phyloP scores from a whole-genome alignment of 2,329 filamentous ascomycete genomes.

The Neonectria punicea region DNA sequence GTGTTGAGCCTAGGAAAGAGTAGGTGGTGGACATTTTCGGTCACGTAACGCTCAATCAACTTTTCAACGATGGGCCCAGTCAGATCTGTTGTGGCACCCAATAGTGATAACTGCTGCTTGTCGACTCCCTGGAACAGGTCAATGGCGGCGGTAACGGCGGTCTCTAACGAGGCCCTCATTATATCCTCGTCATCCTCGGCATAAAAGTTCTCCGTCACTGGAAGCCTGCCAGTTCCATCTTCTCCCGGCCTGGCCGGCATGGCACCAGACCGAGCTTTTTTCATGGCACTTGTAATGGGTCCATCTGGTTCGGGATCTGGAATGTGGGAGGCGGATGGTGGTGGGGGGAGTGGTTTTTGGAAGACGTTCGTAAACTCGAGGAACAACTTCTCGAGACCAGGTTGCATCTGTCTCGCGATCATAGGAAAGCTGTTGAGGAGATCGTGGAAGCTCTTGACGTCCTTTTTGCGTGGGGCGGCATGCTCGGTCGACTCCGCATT shows the following conservation, averaged over 20 bases:
- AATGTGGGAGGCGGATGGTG: conserved; percentile 70
- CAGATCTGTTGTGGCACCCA: conserved; percentile 92
- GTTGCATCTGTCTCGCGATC: conserved; percentile 96
- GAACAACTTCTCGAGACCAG: conserved; percentile 88
- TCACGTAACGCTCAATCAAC: conserved; percentile 93
- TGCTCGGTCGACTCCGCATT: conserved; percentile 56
- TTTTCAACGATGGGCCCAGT: conserved; percentile 93
- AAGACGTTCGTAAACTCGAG: conserved; percentile 88
- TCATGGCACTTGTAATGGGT: conserved; percentile 65
- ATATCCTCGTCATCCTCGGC: conserved; percentile 91
- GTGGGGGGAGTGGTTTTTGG: conserved; percentile 83
- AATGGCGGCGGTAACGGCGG: conserved; percentile 90
- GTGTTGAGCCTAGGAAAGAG: conserved; percentile 85
- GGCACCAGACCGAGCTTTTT: conserved; percentile 65
- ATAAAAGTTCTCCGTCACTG: conserved; percentile 72
- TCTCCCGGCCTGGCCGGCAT: conserved; percentile 49
- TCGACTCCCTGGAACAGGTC: conserved; percentile 96
- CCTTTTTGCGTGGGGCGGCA: conserved; percentile 75
- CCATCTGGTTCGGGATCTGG: conserved; percentile 68
- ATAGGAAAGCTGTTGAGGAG: conserved; percentile 91
- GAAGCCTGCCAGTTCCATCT: conserved; percentile 49
- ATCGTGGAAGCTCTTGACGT: conserved; percentile 90
- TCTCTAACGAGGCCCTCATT: conserved; percentile 89
- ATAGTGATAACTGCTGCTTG: conserved; percentile 90
- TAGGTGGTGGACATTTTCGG: conserved; percentile 91